Evolutionary conservation across 1,284 basidiomycete species (phyloP).

Genomic region (Moesziomyces sp.): DNA sequence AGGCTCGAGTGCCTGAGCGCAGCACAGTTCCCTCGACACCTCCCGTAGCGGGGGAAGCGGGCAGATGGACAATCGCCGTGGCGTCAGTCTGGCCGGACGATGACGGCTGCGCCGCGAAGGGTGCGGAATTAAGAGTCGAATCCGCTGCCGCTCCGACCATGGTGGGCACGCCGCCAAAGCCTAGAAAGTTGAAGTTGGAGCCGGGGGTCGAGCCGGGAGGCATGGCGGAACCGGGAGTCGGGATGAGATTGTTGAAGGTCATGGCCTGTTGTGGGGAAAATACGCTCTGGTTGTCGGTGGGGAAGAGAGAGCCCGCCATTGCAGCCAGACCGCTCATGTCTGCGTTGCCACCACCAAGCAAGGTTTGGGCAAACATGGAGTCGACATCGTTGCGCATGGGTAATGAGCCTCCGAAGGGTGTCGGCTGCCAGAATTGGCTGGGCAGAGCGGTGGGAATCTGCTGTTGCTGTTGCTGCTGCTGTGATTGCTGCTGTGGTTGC

Average conservation of each 20-base stretch:
- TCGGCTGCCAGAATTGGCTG: constrained; percentile 26
- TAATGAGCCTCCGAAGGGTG: not conserved
- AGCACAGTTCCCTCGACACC: constrained; percentile 6
- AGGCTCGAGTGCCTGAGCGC: not conserved
- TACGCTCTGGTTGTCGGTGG: constrained; percentile 10
- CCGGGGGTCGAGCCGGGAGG: not conserved
- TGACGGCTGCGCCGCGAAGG: too few species aligned
- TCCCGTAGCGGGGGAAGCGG: constrained; percentile 1
- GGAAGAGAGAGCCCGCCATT: constrained; percentile 8
- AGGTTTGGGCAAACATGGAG: constrained; percentile 37
- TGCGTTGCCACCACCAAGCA: constrained; percentile 27
- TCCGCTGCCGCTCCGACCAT: too few species aligned
- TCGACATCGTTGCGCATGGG: constrained; percentile 19
- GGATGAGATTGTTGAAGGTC: constrained; percentile 6
- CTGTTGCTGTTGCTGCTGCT: constrained; percentile 16
- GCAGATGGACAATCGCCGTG: not conserved
- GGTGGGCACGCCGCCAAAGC: not conserved
- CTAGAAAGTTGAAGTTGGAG: constrained; percentile 3
- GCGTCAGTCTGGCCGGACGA: too few species aligned
- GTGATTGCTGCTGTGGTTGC: not conserved
- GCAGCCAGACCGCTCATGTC: constrained; percentile 18
- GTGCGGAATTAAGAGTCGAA: too few species aligned
- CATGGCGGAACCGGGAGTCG: not conserved
- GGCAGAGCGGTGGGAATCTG: constrained; percentile 14
- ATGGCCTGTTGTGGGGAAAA: constrained; percentile 11